phyloP scores from a whole-genome alignment of 345 rosid species.

The Arabis alpina region DNA sequence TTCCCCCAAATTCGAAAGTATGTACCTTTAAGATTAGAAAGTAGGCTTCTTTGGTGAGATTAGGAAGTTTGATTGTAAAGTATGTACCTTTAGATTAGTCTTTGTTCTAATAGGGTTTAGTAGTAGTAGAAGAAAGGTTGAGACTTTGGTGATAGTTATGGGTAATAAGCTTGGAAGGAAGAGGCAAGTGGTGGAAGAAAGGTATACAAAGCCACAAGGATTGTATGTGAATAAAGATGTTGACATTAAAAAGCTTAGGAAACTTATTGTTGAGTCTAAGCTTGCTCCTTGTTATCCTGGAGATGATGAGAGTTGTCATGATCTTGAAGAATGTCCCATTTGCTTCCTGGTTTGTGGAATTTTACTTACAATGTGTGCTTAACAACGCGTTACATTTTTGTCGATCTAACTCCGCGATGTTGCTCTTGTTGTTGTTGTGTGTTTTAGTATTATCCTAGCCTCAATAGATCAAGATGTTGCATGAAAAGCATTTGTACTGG shows the following conservation, averaged over 20 bases:
- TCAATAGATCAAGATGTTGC: conserved; percentile 96
- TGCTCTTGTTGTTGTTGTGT: conserved; percentile 22
- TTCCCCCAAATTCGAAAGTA: conserved; percentile 21
- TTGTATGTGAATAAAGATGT: conserved; percentile 87
- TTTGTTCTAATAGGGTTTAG: conserved; percentile 9
- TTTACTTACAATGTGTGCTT: neutral
- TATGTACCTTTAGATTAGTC: neutral
- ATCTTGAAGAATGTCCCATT: conserved; percentile 97
- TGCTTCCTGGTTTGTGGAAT: conserved; percentile 81
- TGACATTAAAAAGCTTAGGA: conserved; percentile 90
- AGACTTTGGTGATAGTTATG: conserved; percentile 50
- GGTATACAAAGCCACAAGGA: conserved; percentile 90
- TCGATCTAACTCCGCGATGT: conserved; percentile 21
- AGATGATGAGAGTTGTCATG: conserved; percentile 71
- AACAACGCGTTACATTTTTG: neutral
- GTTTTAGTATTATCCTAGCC: conserved; percentile 89
- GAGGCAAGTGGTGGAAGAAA: conserved; percentile 91
- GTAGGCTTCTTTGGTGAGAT: neutral
- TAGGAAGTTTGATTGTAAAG: conserved; percentile 10
- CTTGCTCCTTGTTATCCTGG: conserved; percentile 99
- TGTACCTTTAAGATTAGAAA: conserved; percentile 11
- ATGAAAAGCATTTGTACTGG: conserved; percentile 98
- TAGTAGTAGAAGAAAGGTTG: conserved; percentile 16
- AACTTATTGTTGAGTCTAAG: conserved; percentile 92
- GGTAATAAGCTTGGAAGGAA: conserved; percentile 94